These are phyloP conservation scores for Xylaria telfairii DNA, from an alignment of 495 filamentous ascomycete species.

Conservation along the genomic window DNA sequence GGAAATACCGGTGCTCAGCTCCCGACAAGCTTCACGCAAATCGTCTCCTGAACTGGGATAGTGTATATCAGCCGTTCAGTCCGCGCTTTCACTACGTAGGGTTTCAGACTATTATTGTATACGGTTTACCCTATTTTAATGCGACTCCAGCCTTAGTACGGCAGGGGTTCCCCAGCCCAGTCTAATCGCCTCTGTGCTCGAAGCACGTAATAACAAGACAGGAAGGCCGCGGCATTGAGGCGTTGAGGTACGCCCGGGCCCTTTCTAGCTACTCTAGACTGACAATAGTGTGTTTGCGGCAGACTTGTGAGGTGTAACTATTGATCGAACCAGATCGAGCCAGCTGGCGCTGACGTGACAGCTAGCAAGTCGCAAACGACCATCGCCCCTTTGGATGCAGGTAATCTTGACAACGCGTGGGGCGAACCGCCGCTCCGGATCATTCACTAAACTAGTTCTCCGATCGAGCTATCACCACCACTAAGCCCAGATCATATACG, in stretches of 20 bases:
- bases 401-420: background rate
- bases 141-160: background rate
- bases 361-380: background rate
- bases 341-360: background rate
- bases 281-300: background rate
- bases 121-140: background rate
- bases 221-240: background rate
- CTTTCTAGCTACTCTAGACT: background rate
- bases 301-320: background rate
- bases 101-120: background rate
- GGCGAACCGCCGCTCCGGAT: constrained; percentile 6
- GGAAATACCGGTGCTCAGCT: background rate
- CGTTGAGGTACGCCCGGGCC: background rate
- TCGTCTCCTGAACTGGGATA: constrained; percentile 1
- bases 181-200: background rate
- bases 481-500: background rate
- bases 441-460: background rate
- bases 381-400: background rate
- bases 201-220: background rate
- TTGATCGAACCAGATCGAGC: background rate
- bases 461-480: background rate
- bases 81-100: background rate
- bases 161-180: background rate
- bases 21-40: background rate
- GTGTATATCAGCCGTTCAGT: background rate